These are phyloP conservation scores for Cladosporium sphaerospermum DNA, from an alignment of 2,329 filamentous ascomycete species.

Conservation along the genomic window DNA sequence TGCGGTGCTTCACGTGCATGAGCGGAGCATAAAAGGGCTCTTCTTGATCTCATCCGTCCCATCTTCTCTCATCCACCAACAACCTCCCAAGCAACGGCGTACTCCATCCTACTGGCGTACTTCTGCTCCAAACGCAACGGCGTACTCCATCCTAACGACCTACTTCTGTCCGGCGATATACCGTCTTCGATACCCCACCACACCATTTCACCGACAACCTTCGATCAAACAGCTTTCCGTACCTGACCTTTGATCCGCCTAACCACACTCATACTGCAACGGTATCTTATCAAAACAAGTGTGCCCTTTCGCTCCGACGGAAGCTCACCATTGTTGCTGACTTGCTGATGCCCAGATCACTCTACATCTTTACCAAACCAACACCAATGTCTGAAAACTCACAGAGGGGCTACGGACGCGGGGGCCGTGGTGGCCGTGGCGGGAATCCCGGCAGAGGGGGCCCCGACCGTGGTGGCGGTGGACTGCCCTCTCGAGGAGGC, in stretches of 20 bases:
- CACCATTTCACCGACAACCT: not conserved
- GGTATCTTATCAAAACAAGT: too few relatives aligned
- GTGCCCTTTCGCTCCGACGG: too few relatives aligned
- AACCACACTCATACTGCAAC: not conserved
- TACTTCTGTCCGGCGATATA: too few relatives aligned
- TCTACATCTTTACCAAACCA: not conserved
- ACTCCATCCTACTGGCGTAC: too few relatives aligned
- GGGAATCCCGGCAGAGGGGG: constrained; percentile 21
- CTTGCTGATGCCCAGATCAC: not conserved
- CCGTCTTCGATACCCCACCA: too few relatives aligned
- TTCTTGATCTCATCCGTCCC: too few relatives aligned
- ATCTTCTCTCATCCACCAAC: too few relatives aligned
- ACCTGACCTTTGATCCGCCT: not conserved
- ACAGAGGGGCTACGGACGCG: constrained; percentile 15
- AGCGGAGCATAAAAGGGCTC: too few relatives aligned
- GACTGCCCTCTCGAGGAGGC: constrained; percentile 19
- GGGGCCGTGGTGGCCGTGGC: constrained; percentile 19
- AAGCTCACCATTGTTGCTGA: not conserved
- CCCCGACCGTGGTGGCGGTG: constrained; percentile 20
- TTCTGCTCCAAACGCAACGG: too few relatives aligned
- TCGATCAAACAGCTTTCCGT: not conserved
- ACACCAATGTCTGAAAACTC: not conserved
- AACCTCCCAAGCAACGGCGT: too few relatives aligned
- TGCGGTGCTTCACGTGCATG: too few relatives aligned
- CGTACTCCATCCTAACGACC: too few relatives aligned